phyloP scores from a whole-genome alignment of 345 rosid genomes.

The Lumnitzera littorea region DNA sequence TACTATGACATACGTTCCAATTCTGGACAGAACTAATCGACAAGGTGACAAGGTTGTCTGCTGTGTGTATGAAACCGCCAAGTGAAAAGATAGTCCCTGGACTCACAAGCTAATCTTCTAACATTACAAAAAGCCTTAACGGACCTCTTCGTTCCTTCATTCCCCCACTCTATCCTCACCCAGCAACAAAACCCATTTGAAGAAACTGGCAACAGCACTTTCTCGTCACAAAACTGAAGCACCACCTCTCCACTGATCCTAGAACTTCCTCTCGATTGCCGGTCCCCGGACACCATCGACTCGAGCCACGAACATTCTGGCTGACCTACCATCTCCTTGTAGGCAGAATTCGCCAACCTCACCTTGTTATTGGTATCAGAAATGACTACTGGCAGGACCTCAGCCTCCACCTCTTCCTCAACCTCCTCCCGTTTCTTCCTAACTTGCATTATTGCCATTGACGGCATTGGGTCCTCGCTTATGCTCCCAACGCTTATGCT shows the following conservation, averaged over 20 bases:
- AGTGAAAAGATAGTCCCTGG: slow-evolving; percentile 56
- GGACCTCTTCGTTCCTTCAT: slow-evolving; percentile 36
- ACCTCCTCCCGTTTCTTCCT: slow-evolving; percentile 54
- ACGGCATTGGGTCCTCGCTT: slow-evolving; percentile 19
- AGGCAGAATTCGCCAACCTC: slow-evolving; percentile 80
- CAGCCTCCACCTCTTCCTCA: slow-evolving; percentile 74
- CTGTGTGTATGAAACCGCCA: slow-evolving; percentile 69
- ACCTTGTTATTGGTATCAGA: slow-evolving; percentile 74
- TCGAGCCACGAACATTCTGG: slow-evolving; percentile 94
- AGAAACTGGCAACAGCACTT: slow-evolving; percentile 22
- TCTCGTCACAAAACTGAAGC: slow-evolving; percentile 37
- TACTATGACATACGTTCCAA: too few species aligned
- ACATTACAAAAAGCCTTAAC: slow-evolving; percentile 67
- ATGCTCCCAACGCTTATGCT: slow-evolving; percentile 59
- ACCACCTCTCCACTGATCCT: slow-evolving; percentile 83
- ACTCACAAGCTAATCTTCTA: slow-evolving; percentile 41
- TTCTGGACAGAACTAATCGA: too few species aligned
- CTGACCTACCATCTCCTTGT: slow-evolving; percentile 92
- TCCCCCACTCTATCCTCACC: slow-evolving; percentile 86
- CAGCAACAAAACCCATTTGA: slow-evolving; percentile 75
- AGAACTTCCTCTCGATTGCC: slow-evolving; percentile 20
- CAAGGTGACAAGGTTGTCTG: too few species aligned
- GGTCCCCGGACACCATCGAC: slow-evolving; percentile 29
- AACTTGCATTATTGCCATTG: slow-evolving; percentile 8
- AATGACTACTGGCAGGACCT: slow-evolving; percentile 57